These are phyloP conservation scores for Coriaria nepalensis DNA, from an alignment of 306 rosid species.

Conservation along the genomic window DNA sequence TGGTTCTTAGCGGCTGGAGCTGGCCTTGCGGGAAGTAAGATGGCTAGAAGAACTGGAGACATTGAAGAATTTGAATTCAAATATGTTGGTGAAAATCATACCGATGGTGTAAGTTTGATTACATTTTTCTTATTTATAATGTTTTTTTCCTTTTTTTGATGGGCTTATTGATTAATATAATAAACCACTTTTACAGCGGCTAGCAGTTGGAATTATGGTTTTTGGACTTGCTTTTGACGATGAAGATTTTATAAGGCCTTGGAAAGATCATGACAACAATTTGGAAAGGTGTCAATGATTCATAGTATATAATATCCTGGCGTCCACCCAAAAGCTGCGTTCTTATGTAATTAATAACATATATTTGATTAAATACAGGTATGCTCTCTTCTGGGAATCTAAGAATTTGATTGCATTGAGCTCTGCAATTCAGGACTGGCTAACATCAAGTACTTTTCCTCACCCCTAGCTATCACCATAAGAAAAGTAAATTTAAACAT, in stretches of 20 bases:
- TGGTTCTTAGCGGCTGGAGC: constrained; percentile 44
- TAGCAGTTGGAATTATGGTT: constrained; percentile 67
- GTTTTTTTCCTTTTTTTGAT: background rate
- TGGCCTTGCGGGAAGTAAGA: constrained; percentile 48
- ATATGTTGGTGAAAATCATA: constrained; percentile 40
- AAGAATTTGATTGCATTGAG: constrained; percentile 42
- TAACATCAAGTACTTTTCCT: constrained; percentile 31
- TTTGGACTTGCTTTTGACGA: constrained; percentile 67
- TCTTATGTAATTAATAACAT: constrained; percentile 2
- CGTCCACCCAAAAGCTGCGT: background rate
- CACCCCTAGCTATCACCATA: background rate
- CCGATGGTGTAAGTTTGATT: constrained; percentile 31
- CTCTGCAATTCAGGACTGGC: constrained; percentile 51
- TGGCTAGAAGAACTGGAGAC: constrained; percentile 48
- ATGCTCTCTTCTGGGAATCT: constrained; percentile 37
- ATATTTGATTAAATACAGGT: constrained; percentile 16
- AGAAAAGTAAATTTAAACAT: too few species aligned
- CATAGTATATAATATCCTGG: background rate
- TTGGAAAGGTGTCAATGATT: constrained; percentile 48
- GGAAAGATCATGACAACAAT: constrained; percentile 54
- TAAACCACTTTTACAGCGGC: constrained; percentile 31
- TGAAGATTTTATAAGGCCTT: constrained; percentile 69
- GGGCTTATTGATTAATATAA: background rate
- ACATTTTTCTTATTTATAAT: background rate
- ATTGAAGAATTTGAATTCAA: constrained; percentile 41